Base-by-base conservation (phyloP, 352 stramenopile genomes). In the Thalassiosira sp. region DNA sequence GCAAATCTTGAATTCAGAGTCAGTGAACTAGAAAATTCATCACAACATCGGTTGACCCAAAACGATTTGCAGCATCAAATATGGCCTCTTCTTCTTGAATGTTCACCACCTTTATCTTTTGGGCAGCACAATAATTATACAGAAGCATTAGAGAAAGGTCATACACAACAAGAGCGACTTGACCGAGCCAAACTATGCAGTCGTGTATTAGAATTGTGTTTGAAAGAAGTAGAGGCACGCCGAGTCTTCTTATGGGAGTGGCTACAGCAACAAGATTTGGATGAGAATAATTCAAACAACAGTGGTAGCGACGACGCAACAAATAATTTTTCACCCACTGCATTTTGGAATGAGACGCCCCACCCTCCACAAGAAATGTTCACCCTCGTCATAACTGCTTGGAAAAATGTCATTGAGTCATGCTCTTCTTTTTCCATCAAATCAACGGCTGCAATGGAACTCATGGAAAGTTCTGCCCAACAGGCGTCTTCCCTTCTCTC, bases 321-420 rank as follows among this genome's bases (percentile, higher is more conserved):
- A 13, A 61, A 49, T 10, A 58, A 62, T 40, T 80, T 80, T 24
- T 80, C 71, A 59, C 71, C 71, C 0, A 80, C 56, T 27, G 40
- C 33, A 40, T 68, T 60, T 40, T 80, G 71, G 71, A 74, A 70
- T 15, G 42, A 80, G 20, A 51, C 71, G 53, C 62, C 71, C 1
- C 71, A 80, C 61, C 71, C 71, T 25, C 65, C 71, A 15, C 63
- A 65, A 71, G 53, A 80, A 69, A 74, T 74, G 71, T 74, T 54
- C 35, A 65, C 70, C 22, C 48, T 74, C 5, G 46, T 63, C 10
- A 48, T 80, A 8, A 58, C 62, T 25, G 40, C 56, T 22, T 80
- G 62, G 62, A 74, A 73, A 56, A 57, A 68, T 66, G 71, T 80
- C 25, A 61, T 80, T 28, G 45, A 65, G 45, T 74, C 62, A 18